Percentiles rank a stretch among this genome's conserved stretches.
Evolutionary conservation across 345 rosid genomes (phyloP).

Genomic region (Populus alba): DNA sequence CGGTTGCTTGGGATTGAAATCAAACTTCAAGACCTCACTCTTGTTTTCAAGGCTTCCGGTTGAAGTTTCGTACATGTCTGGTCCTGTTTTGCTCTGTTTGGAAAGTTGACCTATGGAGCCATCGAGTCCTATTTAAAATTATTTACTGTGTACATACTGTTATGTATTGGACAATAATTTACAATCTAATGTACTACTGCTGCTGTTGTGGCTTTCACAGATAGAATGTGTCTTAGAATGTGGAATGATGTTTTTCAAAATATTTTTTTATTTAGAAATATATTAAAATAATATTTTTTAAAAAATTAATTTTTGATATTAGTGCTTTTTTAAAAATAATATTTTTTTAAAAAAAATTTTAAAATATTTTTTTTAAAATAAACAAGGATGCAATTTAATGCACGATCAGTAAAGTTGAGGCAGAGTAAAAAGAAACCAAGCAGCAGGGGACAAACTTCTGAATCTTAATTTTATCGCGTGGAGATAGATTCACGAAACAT

Average conservation of each 20-base stretch:
- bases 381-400: background rate
- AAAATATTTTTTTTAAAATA: no score
- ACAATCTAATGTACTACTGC: background rate
- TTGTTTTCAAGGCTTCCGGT: background rate
- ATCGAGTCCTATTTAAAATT: background rate
- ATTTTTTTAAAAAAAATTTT: no score
- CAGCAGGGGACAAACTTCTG: background rate
- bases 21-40: background rate
- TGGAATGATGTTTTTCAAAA: no score
- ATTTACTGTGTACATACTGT: background rate
- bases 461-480: background rate
- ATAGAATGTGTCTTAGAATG: no score
- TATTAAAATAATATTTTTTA: no score
- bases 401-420: background rate
- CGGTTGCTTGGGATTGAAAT: conserved; percentile 65
- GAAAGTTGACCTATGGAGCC: background rate
- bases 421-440: background rate
- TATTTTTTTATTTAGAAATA: no score
- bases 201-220: background rate
- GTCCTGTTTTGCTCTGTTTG: background rate
- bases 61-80: background rate
- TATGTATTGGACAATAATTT: background rate
- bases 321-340: no score
- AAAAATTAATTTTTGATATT: no score
- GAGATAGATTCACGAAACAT: background rate